Percentiles rank a stretch among this genome's conserved stretches.
Conservation (phyloP, 1,284 basidiomycete genomes). For the Ganoderma lingzhi region DNA sequence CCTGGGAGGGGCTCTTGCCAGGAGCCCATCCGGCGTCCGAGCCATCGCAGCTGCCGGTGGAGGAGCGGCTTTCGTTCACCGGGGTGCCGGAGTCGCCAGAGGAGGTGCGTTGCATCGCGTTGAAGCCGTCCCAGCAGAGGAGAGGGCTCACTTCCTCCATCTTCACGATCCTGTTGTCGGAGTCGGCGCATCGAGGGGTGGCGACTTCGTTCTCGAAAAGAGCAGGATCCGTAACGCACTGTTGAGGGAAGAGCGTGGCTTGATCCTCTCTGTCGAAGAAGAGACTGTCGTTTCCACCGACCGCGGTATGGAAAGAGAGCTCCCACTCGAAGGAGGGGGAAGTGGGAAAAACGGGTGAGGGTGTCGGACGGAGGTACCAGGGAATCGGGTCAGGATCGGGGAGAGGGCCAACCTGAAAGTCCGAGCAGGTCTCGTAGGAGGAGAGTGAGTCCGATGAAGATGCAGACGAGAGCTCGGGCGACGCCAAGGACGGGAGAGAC, state of each 20-base stretch:
- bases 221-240: neutral
- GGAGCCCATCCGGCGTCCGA: neutral
- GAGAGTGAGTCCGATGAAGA: neutral
- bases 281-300: slow-evolving; percentile 1
- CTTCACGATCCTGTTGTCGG: neutral
- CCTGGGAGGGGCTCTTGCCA: neutral
- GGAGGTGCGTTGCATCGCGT: neutral
- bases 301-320: neutral
- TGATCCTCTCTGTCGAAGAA: neutral
- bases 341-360: neutral
- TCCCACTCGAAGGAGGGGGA: slow-evolving; percentile 3
- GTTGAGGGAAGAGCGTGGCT: neutral
- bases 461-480: neutral
- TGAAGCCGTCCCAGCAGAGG: neutral
- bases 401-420: neutral
- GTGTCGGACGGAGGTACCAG: neutral
- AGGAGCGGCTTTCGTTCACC: neutral
- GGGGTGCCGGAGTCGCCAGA: neutral
- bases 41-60: neutral
- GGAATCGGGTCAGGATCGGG: neutral
- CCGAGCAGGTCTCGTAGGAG: neutral
- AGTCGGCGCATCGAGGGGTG: neutral
- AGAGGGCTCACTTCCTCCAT: neutral
- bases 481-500: neutral
- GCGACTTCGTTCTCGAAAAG: neutral